These are phyloP conservation scores for Tephrocybe sp. DNA, from an alignment of 768 basidiomycete species.

Conservation along the genomic window DNA sequence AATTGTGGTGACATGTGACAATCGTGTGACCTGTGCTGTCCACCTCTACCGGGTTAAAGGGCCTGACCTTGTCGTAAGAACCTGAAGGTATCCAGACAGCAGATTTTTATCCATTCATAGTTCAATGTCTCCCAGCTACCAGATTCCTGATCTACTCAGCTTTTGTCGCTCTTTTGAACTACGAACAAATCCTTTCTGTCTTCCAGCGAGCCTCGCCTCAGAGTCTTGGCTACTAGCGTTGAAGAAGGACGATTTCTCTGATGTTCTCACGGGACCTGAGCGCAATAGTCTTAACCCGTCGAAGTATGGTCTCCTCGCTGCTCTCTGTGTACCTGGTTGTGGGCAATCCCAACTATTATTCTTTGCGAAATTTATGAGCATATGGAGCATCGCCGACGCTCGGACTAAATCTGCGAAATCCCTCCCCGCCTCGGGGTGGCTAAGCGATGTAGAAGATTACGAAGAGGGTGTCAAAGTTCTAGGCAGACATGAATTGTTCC, in stretches of 20 bases:
- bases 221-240: constrained; percentile 26
- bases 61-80: background rate
- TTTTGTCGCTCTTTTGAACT: constrained; percentile 31
- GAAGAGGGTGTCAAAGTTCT: constrained; percentile 14
- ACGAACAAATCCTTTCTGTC: constrained; percentile 37
- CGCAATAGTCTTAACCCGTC: constrained; percentile 22
- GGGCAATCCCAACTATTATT: constrained; percentile 55
- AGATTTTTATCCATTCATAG: background rate
- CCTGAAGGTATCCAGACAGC: background rate
- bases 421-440: constrained; percentile 18
- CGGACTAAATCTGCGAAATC: constrained; percentile 19
- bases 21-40: constrained; percentile 1
- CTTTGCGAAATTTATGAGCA: constrained; percentile 46
- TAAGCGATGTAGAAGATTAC: constrained; percentile 6
- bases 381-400: constrained; percentile 33
- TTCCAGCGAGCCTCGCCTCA: constrained; percentile 28
- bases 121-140: constrained; percentile 31
- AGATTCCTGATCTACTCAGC: constrained; percentile 38
- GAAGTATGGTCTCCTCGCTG: constrained; percentile 49
- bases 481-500: constrained; percentile 28
- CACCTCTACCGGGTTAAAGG: constrained; percentile 9
- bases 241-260: constrained; percentile 9
- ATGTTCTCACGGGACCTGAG: constrained; percentile 25
- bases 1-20: constrained; percentile 12
- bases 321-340: constrained; percentile 57